A percentile compares a stretch with the other conserved stretches of the same genome.
Conservation (phyloP, 352 stramenopile genomes). For the Phytophthora chlamydospora region DNA sequence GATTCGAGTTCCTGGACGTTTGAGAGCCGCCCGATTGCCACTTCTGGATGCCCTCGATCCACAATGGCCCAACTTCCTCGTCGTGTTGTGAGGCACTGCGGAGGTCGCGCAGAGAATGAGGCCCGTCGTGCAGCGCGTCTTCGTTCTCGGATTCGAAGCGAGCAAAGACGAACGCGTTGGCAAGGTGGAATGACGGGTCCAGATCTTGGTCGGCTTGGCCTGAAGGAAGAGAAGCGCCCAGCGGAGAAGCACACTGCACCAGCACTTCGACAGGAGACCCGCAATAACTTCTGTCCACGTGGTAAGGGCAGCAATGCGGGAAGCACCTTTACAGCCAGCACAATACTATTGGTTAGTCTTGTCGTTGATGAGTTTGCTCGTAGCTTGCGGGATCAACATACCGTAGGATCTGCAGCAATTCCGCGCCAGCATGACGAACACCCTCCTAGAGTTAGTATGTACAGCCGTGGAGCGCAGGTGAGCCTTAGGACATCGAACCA, state of each 20-base stretch:
- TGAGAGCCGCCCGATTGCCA: too few relatives aligned
- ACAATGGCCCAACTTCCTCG: conserved; percentile 48
- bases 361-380: not conserved
- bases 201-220: not conserved
- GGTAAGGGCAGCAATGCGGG: conserved; percentile 51
- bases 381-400: not conserved
- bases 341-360: not conserved
- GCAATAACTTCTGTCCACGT: conserved; percentile 57
- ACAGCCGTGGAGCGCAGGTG: not conserved
- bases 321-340: conserved; percentile 50
- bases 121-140: conserved; percentile 3
- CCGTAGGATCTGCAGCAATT: not conserved
- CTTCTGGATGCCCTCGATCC: conserved; percentile 41
- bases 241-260: conserved; percentile 6
- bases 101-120: conserved; percentile 1
- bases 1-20: too few relatives aligned
- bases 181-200: conserved; percentile 11
- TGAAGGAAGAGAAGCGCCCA: not conserved
- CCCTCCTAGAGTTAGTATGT: not conserved
- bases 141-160: conserved; percentile 27
- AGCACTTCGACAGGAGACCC: conserved; percentile 40
- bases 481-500: not conserved
- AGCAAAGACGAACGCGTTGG: conserved; percentile 20
- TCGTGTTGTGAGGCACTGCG: conserved; percentile 42
- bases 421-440: not conserved